Conservation (phyloP, 306 rosid species). For the Potentilla sterilis region DNA sequence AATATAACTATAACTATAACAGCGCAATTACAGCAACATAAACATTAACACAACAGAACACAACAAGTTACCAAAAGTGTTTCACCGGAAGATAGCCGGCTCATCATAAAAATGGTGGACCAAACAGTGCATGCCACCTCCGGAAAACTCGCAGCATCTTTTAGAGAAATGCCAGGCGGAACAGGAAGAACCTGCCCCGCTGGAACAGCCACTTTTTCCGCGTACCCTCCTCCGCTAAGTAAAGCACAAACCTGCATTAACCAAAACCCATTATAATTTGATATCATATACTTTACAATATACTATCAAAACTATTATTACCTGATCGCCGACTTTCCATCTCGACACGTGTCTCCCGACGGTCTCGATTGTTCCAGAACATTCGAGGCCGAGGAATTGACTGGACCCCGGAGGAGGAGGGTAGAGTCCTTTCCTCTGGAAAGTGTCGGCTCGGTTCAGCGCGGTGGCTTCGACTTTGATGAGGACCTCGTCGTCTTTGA, state of each 20-base stretch:
- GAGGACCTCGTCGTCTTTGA: conserved; percentile 68
- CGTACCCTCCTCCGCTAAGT: conserved; percentile 48
- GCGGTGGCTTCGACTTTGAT: conserved; percentile 74
- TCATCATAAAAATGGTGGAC: conserved; percentile 86
- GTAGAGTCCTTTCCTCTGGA: conserved; percentile 65
- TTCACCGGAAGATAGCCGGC: conserved; percentile 70
- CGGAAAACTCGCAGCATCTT: conserved; percentile 77
- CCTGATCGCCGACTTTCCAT: conserved; percentile 93
- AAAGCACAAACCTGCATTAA: conserved; percentile 40
- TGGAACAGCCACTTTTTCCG: conserved; percentile 60
- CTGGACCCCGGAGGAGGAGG: conserved; percentile 82
- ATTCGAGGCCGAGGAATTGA: conserved; percentile 72
- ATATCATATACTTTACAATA: too few species aligned
- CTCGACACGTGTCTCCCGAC: conserved; percentile 58
- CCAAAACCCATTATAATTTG: background rate
- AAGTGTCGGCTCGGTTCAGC: conserved; percentile 72
- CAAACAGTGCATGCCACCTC: conserved; percentile 94
- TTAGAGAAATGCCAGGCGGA: conserved; percentile 64
- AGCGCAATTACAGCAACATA: too few species aligned
- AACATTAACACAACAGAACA: background rate
- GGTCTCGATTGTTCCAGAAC: conserved; percentile 70
- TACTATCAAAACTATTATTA: background rate
- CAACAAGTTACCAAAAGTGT: conserved; percentile 54
- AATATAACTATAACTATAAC: background rate
- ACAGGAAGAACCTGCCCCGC: conserved; percentile 71